phyloP scores from a whole-genome alignment of 345 rosid species.

The Dovyalis caffra region DNA sequence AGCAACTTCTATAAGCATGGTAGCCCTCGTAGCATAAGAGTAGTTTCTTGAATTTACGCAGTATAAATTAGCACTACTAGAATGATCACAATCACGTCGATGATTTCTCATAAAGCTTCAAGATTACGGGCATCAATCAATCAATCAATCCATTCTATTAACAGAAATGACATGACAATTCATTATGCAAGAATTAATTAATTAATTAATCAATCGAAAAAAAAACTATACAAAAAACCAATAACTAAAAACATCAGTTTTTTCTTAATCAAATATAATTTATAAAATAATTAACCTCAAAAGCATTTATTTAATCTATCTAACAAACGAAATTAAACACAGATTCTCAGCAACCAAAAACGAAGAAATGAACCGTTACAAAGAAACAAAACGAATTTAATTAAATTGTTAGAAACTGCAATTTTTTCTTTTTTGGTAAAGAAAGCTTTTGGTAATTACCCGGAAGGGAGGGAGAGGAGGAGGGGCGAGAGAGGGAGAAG shows the following conservation, averaged over 20 bases:
- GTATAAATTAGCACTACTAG: not conserved
- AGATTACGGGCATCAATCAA: not conserved
- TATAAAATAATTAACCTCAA: not conserved
- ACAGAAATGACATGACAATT: no score
- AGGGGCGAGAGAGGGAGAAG: conserved; percentile 3
- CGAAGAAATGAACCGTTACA: not conserved
- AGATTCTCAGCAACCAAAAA: not conserved
- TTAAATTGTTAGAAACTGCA: not conserved
- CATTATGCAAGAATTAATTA: no score
- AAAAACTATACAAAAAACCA: no score
- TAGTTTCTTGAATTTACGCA: not conserved
- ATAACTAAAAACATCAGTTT: no score
- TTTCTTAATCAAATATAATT: not conserved
- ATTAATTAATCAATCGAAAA: no score
- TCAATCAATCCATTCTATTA: not conserved
- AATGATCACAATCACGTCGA: not conserved
- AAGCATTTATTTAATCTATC: not conserved
- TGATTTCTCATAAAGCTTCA: not conserved
- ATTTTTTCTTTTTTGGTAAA: no score
- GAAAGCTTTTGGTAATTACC: not conserved
- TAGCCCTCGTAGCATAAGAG: not conserved
- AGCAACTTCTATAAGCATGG: not conserved
- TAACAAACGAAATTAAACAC: not conserved
- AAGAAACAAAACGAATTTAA: not conserved
- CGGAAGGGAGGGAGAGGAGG: not conserved